Percentiles rank a stretch among this genome's conserved stretches.
These are phyloP conservation scores for Kluyveromyces marxianus DNA, from an alignment of 1,139 yeast species.

Conservation along the genomic window DNA sequence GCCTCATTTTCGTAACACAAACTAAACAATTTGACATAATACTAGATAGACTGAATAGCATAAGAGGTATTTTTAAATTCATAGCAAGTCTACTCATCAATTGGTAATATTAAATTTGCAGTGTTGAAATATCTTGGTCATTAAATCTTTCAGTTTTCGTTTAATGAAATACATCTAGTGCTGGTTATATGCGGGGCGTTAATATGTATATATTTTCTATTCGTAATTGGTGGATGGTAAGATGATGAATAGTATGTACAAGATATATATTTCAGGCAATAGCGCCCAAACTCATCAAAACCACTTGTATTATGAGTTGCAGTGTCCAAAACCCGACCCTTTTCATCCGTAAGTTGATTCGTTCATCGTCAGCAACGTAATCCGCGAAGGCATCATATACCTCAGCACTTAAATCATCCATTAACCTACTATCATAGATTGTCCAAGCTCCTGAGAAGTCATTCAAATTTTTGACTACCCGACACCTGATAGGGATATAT, in stretches of 20 bases:
- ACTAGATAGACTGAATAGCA: too few species aligned
- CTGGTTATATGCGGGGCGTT: too few species aligned
- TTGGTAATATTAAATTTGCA: too few species aligned
- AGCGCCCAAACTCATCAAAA: slow-evolving; percentile 74
- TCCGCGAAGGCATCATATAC: slow-evolving; percentile 86
- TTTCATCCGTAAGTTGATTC: slow-evolving; percentile 59
- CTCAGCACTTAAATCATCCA: slow-evolving; percentile 87
- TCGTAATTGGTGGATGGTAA: too few species aligned
- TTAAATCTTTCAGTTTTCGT: too few species aligned
- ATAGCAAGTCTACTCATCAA: too few species aligned
- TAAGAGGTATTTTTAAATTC: too few species aligned
- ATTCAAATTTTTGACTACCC: slow-evolving; percentile 66
- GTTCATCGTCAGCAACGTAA: slow-evolving; percentile 83
- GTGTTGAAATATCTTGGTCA: too few species aligned
- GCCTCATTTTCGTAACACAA: too few species aligned
- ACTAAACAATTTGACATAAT: too few species aligned
- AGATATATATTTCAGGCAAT: slow-evolving; percentile 30
- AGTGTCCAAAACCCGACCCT: slow-evolving; percentile 92
- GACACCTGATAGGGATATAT: slow-evolving; percentile 78
- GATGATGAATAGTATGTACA: slow-evolving; percentile 3
- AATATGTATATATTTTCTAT: too few species aligned
- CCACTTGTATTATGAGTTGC: slow-evolving; percentile 72
- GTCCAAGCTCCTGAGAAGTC: slow-evolving; percentile 98
- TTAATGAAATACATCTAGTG: too few species aligned
- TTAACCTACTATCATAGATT: slow-evolving; percentile 76